Evolutionary conservation across 306 rosid species (phyloP).

Genomic region (Pueraria montana): DNA sequence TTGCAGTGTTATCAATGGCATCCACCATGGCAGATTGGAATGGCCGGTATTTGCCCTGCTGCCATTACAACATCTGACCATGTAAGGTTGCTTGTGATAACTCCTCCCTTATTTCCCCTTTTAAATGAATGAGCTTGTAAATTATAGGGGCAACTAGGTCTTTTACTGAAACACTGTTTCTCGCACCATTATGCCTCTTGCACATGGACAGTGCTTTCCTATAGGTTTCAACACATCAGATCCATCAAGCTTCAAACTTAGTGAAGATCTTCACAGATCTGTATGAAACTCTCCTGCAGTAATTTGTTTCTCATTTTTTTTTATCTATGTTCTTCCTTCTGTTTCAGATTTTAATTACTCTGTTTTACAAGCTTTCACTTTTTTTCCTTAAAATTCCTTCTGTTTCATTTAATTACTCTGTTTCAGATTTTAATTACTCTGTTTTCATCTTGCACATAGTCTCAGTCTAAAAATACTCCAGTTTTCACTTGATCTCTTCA

Average conservation of each 20-base stretch:
- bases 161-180: not conserved
- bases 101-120: not conserved
- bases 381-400: not conserved
- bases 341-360: conserved; percentile 14
- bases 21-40: not conserved
- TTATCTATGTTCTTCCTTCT: not conserved
- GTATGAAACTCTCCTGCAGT: not conserved
- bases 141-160: not conserved
- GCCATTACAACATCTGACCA: conserved; percentile 22
- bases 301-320: not conserved
- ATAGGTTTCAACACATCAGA: not conserved
- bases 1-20: conserved; percentile 25
- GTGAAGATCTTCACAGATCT: not conserved
- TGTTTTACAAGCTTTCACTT: not conserved
- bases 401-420: too few relatives aligned
- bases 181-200: not conserved
- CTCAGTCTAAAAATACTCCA: not conserved
- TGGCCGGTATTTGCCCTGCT: not conserved
- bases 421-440: conserved; percentile 7
- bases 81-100: conserved; percentile 23
- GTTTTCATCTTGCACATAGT: not conserved
- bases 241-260: not conserved
- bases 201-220: not conserved
- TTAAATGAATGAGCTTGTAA: conserved; percentile 8
- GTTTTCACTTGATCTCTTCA: conserved; percentile 2